Base-by-base conservation (phyloP, 2,329 filamentous ascomycete species). In the Uncinocarpus reesii region DNA sequence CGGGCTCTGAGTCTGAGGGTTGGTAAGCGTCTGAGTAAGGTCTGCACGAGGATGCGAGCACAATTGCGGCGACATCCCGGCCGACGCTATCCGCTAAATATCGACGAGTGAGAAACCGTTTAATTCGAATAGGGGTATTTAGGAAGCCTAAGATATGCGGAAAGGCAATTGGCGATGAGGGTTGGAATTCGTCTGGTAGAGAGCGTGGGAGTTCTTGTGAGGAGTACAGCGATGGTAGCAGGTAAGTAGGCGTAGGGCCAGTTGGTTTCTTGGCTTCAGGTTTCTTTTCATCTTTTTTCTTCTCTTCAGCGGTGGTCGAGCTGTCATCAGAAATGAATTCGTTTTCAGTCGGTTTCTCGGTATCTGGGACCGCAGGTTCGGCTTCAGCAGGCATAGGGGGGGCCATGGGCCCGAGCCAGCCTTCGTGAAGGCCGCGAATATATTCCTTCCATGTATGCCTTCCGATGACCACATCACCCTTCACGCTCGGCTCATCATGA, bases 391-490 rank as follows among this genome's bases (percentile, higher is more conserved):
- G n/a, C n/a, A 16, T 58, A 32, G 58, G 52, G 18, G 65, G 62
- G 49, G 83, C 78, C 36, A 94, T 70, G 6, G 92, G 88, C 0
- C 92, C 90, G 20, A 98, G 71, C 90, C 92, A 98, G 48, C 92
- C 92, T 68, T 98, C 92, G 63, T 98, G 92, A 56, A 96, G 62
- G 38, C 92, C 92, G 50, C 89, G 77, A 20, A 96, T 72, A 64
- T 96, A 98, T 68, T 98, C 92, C 69, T 95, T 98, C 92, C 92
- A 98, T 7, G 90, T 83, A 63, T 95, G 85, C 49, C 90, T 74
- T 10, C 92, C 92, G 58, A 98, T 79, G 15, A 96, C 80, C 44
- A 98, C 75, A 62, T 96, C 90, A 37, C 92, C 92, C 53, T 77
- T 77, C 18, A 83, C 72, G 7, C 86, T 89, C 3, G 81, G 73